phyloP scores from a whole-genome alignment of 164 flowering plant genomes.

The Magnolia officinalis region DNA sequence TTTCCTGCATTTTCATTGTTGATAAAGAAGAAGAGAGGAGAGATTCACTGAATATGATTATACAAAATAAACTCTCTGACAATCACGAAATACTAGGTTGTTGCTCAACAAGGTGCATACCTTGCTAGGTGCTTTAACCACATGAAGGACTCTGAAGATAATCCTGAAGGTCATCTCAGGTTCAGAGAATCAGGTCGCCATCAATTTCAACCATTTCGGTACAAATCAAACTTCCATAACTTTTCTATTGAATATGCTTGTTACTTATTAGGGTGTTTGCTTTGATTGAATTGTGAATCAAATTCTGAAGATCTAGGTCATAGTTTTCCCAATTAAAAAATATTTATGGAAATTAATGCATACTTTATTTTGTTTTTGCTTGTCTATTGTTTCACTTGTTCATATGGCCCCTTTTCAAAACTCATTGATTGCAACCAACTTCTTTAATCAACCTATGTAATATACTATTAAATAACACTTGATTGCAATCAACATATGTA shows the following conservation, averaged over 20 bases:
- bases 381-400: too few relatives aligned
- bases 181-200: constrained; percentile 60
- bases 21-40: not conserved
- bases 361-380: too few relatives aligned
- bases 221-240: not conserved
- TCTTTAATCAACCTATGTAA: too few relatives aligned
- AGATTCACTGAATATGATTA: not conserved
- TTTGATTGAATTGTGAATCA: not conserved
- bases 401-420: too few relatives aligned
- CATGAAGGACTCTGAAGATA: constrained; percentile 40
- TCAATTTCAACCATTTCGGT: constrained; percentile 82
- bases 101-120: constrained; percentile 88
- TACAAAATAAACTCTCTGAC: not conserved
- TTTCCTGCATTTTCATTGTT: not conserved
- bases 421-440: too few relatives aligned
- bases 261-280: not conserved
- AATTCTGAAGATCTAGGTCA: too few relatives aligned
- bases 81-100: constrained; percentile 53
- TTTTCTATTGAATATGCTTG: not conserved
- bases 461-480: too few relatives aligned
- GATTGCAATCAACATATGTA: too few relatives aligned
- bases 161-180: constrained; percentile 81
- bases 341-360: too few relatives aligned
- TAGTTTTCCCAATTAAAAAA: too few relatives aligned
- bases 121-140: constrained; percentile 79